Base-by-base conservation (phyloP, 208 protist genomes). In the Crithidia brevicula region DNA sequence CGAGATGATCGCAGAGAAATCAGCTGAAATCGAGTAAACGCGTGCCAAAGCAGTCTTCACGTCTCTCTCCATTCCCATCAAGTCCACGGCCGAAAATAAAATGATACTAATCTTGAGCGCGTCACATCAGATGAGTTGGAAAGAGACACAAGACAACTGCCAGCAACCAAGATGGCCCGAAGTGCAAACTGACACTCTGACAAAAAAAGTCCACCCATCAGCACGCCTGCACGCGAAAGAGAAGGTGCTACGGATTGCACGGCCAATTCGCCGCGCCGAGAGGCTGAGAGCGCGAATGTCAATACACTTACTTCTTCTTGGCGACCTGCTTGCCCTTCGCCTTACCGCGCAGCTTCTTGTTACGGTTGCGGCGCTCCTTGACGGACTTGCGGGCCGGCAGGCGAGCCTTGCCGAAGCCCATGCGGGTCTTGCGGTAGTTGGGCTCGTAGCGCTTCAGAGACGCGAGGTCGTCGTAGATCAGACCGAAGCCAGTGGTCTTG, bases 281-380 rank as follows among this genome's bases (percentile, higher is more conserved):
- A 2, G 27, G 46, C 11, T 36, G 34, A 43, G 16, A 30, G 22
- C 18, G 34, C 15, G 31, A 70, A n/a, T 16, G 66, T 42, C 28
- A 63, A 69, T 25, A 8, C 1, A 34, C 72, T 94, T 97, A 96
- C 86, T 97, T 98, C 89, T 97, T 98, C 85, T 92, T 94, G 61
- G 81, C 70, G 72, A 81, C 75, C 68, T 80, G 77, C 86, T 98
- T 98, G 67, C 82, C 86, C 93, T 99, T 99, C 82, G 97, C 96
- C 85, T 95, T 94, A 56, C 97, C 97, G 83, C 98, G 95, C 65
- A 98, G 74, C 96, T 99, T 99, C 95, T 99, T 99, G 82, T 91
- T 88, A 68, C 98, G 90, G 97, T 99, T 99, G 96, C 99, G 99
- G 79, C 96, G 92, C 84, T 99, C 98, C 94, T 99, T 99, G 70